Conservation (phyloP, 768 basidiomycete genomes). For the Peribolospora kevripleyi region DNA sequence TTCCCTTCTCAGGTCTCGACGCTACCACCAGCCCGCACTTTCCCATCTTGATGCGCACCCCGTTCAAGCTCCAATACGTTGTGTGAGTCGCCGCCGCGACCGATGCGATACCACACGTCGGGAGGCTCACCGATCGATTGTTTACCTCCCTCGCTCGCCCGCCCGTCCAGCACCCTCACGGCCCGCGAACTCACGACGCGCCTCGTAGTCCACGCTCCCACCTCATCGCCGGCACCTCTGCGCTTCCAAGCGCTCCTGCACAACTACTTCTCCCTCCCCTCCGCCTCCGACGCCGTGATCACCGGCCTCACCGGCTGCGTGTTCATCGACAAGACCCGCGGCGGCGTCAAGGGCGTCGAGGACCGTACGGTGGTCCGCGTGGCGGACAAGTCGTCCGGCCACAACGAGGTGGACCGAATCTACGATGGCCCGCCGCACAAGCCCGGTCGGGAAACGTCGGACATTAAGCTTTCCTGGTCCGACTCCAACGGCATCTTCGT, state of each 20-base stretch:
- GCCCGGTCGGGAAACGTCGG: slow-evolving; percentile 3
- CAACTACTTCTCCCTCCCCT: slow-evolving; percentile 43
- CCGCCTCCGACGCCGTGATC: slow-evolving; percentile 31
- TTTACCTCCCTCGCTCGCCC: no score
- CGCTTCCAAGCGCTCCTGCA: slow-evolving; percentile 77
- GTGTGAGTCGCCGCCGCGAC: no score
- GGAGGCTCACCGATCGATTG: no score
- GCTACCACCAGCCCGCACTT: no score
- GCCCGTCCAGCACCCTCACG: no score
- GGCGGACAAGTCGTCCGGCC: slow-evolving; percentile 36
- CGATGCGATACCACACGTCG: no score
- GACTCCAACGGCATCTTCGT: slow-evolving; percentile 21
- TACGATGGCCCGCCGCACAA: slow-evolving; percentile 11
- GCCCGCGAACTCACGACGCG: no score
- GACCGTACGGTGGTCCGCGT: slow-evolving; percentile 34
- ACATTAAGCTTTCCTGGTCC: slow-evolving; percentile 28
- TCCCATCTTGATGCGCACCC: no score
- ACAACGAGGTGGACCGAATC: slow-evolving; percentile 12
- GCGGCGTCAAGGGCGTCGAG: slow-evolving; percentile 16
- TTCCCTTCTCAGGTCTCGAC: no score
- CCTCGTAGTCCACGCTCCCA: no score
- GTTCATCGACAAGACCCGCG: slow-evolving; percentile 49
- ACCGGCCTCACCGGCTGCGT: slow-evolving; percentile 36
- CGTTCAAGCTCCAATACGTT: no score
- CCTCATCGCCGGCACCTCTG: no score